Percentiles rank a stretch among this genome's conserved stretches.
Conservation (phyloP, 2,329 filamentous ascomycete genomes). For the Epichloe coenophiala region DNA sequence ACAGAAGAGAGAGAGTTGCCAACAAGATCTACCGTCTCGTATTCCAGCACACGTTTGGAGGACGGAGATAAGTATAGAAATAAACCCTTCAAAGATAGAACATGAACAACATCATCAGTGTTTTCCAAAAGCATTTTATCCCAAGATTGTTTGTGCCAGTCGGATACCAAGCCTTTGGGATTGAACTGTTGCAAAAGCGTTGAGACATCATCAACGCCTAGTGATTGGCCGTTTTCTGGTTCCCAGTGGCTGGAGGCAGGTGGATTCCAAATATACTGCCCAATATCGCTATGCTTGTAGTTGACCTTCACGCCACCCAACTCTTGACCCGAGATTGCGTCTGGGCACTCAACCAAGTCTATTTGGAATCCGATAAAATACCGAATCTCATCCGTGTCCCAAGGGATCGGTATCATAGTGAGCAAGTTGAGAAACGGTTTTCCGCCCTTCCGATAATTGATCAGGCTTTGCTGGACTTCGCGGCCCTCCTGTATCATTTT, state of each 20-base stretch:
- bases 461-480: constrained; percentile 83
- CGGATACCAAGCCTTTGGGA: constrained; percentile 50
- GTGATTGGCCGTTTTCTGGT: constrained; percentile 60
- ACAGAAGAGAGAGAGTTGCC: constrained; percentile 76
- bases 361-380: constrained; percentile 95
- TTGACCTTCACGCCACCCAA: constrained; percentile 71
- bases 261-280: constrained; percentile 72
- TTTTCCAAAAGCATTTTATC: constrained; percentile 91
- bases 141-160: constrained; percentile 72
- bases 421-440: constrained; percentile 91
- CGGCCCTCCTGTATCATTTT: constrained; percentile 59
- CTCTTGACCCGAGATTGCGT: constrained; percentile 60
- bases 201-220: constrained; percentile 77
- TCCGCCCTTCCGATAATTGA: constrained; percentile 91
- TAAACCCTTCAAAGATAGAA: constrained; percentile 78
- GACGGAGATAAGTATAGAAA: constrained; percentile 88
- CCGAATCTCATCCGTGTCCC: constrained; percentile 62
- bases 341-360: constrained; percentile 81
- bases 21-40: constrained; percentile 72
- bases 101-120: constrained; percentile 84
- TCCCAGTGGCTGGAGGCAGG: constrained; percentile 47
- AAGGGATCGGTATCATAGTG: constrained; percentile 89
- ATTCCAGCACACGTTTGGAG: constrained; percentile 69
- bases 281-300: constrained; percentile 74
- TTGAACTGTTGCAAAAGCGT: constrained; percentile 65